These are phyloP conservation scores for Suillus fuscotomentosus DNA, from an alignment of 768 basidiomycete species.

Conservation along the genomic window DNA sequence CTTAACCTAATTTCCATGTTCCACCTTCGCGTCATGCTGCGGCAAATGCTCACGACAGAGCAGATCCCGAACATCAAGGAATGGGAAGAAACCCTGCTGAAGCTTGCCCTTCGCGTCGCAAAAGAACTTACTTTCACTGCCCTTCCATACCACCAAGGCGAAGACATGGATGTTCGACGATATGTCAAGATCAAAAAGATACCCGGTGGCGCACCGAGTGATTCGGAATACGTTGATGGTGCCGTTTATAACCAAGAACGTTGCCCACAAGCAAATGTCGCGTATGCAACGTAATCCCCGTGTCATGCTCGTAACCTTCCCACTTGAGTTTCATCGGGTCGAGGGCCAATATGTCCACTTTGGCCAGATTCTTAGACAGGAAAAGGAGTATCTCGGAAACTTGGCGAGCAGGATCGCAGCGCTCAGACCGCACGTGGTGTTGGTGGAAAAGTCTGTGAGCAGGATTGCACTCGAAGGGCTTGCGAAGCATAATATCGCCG, in stretches of 20 bases:
- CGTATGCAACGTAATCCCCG: slow-evolving; percentile 81
- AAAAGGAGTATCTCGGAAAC: slow-evolving; percentile 89
- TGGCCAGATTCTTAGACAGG: slow-evolving; percentile 86
- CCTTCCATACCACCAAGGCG: slow-evolving; percentile 71
- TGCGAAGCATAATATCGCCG: slow-evolving; percentile 81
- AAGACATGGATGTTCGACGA: slow-evolving; percentile 91
- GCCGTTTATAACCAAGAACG: slow-evolving; percentile 98
- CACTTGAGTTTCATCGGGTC: slow-evolving; percentile 88
- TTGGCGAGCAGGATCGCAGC: slow-evolving; percentile 89
- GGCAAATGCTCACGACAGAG: slow-evolving; percentile 85
- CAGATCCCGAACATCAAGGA: slow-evolving; percentile 77
- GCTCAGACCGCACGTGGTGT: slow-evolving; percentile 85
- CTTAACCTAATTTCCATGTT: slow-evolving; percentile 84
- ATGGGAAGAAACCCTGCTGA: slow-evolving; percentile 86
- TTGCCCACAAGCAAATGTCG: slow-evolving; percentile 94
- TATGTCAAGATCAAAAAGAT: slow-evolving; percentile 99
- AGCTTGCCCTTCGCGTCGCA: slow-evolving; percentile 82
- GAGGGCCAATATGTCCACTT: slow-evolving; percentile 94
- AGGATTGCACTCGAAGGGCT: slow-evolving; percentile 87
- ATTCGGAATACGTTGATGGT: slow-evolving; percentile 97
- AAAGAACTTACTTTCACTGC: slow-evolving; percentile 80
- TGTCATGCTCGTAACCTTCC: slow-evolving; percentile 95
- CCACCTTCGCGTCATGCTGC: slow-evolving; percentile 87
- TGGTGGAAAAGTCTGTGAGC: slow-evolving; percentile 91
- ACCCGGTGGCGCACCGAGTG: slow-evolving; percentile 86